Evolutionary conservation across 2,329 filamentous ascomycete species (phyloP).

Genomic region (Aplosporella prunicola): DNA sequence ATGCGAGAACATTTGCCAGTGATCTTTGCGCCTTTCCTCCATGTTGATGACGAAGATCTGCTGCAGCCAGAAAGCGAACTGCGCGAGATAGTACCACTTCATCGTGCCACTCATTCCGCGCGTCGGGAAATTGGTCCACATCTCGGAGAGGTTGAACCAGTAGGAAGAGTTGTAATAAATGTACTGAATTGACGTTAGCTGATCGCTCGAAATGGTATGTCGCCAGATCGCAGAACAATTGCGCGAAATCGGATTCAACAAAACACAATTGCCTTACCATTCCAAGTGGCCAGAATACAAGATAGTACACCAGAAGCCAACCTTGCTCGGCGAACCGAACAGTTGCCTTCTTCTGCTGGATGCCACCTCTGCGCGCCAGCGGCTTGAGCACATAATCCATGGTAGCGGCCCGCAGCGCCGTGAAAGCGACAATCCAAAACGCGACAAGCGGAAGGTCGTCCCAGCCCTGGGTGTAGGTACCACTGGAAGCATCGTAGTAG

Average conservation of each 20-base stretch:
- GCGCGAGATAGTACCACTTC: slow-evolving; percentile 84
- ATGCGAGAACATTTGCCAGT: slow-evolving; percentile 92
- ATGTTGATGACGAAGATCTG: slow-evolving; percentile 92
- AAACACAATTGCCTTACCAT: slow-evolving; percentile 47
- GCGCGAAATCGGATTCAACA: neutral
- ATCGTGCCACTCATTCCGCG: slow-evolving; percentile 63
- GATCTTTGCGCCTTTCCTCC: slow-evolving; percentile 87
- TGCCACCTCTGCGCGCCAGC: slow-evolving; percentile 60
- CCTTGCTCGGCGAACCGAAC: slow-evolving; percentile 89
- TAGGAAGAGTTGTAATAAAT: slow-evolving; percentile 69
- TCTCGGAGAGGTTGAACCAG: slow-evolving; percentile 62
- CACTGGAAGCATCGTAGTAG: slow-evolving; percentile 63
- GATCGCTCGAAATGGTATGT: slow-evolving; percentile 13
- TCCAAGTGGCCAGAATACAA: slow-evolving; percentile 71
- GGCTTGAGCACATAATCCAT: slow-evolving; percentile 86
- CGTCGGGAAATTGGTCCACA: slow-evolving; percentile 80
- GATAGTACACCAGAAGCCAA: slow-evolving; percentile 81
- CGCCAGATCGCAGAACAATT: slow-evolving; percentile 4
- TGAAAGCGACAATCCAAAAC: slow-evolving; percentile 76
- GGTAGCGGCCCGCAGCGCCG: slow-evolving; percentile 67
- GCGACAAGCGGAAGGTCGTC: slow-evolving; percentile 71
- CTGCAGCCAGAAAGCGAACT: slow-evolving; percentile 89
- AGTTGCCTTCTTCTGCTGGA: slow-evolving; percentile 65
- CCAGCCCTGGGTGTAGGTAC: slow-evolving; percentile 64
- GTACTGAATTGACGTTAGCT: too few species aligned